Evolutionary conservation across 1,284 basidiomycete genomes (phyloP), one percentile per base, ranked within the genome.

Genomic region (Rhodotorula sp.): DNA sequence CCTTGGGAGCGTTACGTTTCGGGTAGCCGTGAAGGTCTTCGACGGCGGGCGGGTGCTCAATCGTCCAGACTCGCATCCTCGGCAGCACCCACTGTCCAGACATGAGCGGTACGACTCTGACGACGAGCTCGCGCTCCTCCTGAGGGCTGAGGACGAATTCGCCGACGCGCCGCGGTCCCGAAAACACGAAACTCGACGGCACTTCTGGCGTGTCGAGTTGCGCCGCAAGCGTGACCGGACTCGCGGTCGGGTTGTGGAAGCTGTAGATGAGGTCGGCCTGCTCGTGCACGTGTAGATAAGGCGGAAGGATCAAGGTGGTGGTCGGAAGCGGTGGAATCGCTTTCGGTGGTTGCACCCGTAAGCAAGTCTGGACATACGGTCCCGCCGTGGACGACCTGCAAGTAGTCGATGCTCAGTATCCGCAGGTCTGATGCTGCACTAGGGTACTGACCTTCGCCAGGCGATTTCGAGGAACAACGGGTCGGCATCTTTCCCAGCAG

Each of bases 131-230:
- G 3, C 62, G 68, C 57, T 76, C 69, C 50, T 75, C 61, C n/a
- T 88, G 88, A 1, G 91, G 89, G 47, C 91, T 81, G 34, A 93
- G 81, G 52, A 89, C 81, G 2, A 90, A 87, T 16, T 90, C 74
- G 16, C 87, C 85, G 5, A 86, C 87, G 67, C 82, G 86, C 60
- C 89, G 84, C 45, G 90, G 78, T 0, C 91, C 91, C 2, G 90
- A 85, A 5, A 90, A 84, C 38, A 91, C 85, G 79, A 92, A 91
- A 8, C 79, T 70, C 80, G 80, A 84, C 64, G 90, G 88, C 5
- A 84, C 69, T 1, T 64, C 80, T 26, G 60, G 16, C 28, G 43
- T n/a, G 61, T 74, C 73, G 68, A 72, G 43, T 21, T 66, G 66
- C 21, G 62, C n/a, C 18, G 70, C 52, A 64, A 71, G 69, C 55